Evolutionary conservation across 345 rosid species (phyloP).

Genomic region (Garcia nutans): DNA sequence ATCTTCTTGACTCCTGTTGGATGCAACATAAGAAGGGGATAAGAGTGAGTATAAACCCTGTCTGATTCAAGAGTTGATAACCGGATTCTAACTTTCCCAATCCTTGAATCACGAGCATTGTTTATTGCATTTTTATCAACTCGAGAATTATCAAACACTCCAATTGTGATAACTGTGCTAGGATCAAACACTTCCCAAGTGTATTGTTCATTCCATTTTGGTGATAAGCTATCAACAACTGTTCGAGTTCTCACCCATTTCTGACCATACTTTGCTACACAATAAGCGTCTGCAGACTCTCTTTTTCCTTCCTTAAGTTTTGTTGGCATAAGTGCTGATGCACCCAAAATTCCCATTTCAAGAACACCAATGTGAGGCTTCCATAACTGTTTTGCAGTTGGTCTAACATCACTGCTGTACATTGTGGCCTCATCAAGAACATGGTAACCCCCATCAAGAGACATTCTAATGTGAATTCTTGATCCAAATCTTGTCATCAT

Average conservation of each 20-base stretch:
- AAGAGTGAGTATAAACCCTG: conserved; percentile 71
- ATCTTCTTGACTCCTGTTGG: conserved; percentile 62
- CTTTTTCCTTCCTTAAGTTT: conserved; percentile 59
- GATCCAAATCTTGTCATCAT: conserved; percentile 48
- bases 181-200: conserved; percentile 75
- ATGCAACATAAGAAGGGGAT: conserved; percentile 65
- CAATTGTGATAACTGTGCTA: conserved; percentile 64
- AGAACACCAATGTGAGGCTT: conserved; percentile 67
- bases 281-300: conserved; percentile 58
- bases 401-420: conserved; percentile 60
- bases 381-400: conserved; percentile 64
- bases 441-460: conserved; percentile 72
- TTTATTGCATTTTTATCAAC: conserved; percentile 32
- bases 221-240: conserved; percentile 53
- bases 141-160: conserved; percentile 57
- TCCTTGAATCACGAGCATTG: conserved; percentile 46
- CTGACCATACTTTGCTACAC: conserved; percentile 72
- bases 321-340: conserved; percentile 57
- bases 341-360: conserved; percentile 73
- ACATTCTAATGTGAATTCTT: conserved; percentile 56
- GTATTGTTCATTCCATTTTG: conserved; percentile 80
- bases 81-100: conserved; percentile 70
- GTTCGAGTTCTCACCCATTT: conserved; percentile 79
- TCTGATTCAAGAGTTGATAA: conserved; percentile 57
- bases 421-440: conserved; percentile 64